Evolutionary conservation across 148 eudicot genomes (phyloP).

Genomic region (Cornus kousa): DNA sequence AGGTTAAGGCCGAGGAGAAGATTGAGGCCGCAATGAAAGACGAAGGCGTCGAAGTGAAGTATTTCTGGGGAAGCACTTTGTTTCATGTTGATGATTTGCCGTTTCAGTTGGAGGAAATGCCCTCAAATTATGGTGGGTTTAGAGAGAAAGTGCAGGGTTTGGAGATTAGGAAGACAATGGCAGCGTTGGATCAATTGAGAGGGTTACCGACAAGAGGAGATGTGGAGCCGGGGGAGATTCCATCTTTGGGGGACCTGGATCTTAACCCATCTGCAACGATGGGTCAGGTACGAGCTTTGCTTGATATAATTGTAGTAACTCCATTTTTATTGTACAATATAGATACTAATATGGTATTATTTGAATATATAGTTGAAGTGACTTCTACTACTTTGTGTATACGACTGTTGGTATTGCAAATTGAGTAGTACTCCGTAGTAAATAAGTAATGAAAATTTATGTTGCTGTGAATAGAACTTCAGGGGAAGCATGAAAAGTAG

Average conservation of each 20-base stretch:
- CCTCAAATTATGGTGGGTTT: conserved; percentile 87
- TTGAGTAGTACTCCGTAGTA: no score
- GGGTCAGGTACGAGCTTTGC: conserved; percentile 55
- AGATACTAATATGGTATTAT: neutral
- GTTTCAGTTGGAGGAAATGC: conserved; percentile 79
- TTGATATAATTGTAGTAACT: neutral
- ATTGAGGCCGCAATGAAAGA: conserved; percentile 72
- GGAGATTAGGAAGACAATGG: conserved; percentile 78
- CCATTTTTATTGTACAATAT: neutral
- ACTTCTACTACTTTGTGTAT: neutral
- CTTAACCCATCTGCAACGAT: conserved; percentile 66
- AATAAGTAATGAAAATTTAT: neutral
- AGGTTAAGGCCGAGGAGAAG: conserved; percentile 73
- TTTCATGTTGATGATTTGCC: conserved; percentile 95
- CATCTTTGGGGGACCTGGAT: conserved; percentile 81
- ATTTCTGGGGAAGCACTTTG: conserved; percentile 98
- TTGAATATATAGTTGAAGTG: neutral
- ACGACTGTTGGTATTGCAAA: neutral
- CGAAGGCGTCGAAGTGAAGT: conserved; percentile 86
- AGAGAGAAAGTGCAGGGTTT: conserved; percentile 79
- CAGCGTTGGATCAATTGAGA: conserved; percentile 71
- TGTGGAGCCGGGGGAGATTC: conserved; percentile 83
- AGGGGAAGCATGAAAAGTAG: neutral
- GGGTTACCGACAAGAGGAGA: conserved; percentile 81
- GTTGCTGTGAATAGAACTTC: neutral